These are phyloP conservation scores for Microthyrium microscopicum DNA, from an alignment of 2,329 filamentous ascomycete genomes.

Conservation along the genomic window DNA sequence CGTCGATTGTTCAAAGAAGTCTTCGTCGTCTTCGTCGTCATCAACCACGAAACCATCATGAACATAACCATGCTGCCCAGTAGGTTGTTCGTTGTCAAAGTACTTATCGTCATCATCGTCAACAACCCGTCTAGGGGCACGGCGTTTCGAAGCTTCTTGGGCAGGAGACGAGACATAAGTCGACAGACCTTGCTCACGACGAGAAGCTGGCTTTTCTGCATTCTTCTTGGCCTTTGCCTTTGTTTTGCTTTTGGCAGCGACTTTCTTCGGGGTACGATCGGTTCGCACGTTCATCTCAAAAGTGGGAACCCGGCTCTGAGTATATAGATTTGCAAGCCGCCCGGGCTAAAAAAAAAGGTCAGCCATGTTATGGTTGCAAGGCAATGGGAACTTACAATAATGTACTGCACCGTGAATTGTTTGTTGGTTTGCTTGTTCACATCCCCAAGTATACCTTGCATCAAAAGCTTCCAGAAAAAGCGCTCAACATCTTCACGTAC, in stretches of 20 bases:
- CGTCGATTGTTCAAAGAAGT: slow-evolving; percentile 37
- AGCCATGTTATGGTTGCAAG: slow-evolving; percentile 1
- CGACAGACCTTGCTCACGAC: slow-evolving; percentile 33
- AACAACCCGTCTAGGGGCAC: slow-evolving; percentile 13
- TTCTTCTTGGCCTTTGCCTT: slow-evolving; percentile 3
- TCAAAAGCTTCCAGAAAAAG: slow-evolving; percentile 61
- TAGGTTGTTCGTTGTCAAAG: slow-evolving; percentile 14
- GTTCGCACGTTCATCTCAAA: slow-evolving; percentile 38
- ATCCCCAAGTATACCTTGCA: slow-evolving; percentile 58
- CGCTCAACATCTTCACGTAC: slow-evolving; percentile 65
- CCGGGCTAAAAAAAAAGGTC: slow-evolving; percentile 22
- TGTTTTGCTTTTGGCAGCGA: slow-evolving; percentile 17
- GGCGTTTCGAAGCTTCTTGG: slow-evolving; percentile 25
- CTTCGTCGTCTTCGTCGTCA: slow-evolving; percentile 20
- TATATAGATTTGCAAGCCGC: slow-evolving; percentile 29
- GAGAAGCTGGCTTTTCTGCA: slow-evolving; percentile 8
- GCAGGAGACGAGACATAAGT: slow-evolving; percentile 53
- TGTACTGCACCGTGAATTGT: slow-evolving; percentile 58
- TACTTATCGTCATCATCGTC: slow-evolving; percentile 12
- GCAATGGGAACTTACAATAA: slow-evolving; percentile 35
- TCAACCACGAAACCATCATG: slow-evolving; percentile 20
- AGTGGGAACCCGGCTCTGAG: slow-evolving; percentile 22
- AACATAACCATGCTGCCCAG: slow-evolving; percentile 16
- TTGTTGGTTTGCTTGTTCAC: slow-evolving; percentile 45
- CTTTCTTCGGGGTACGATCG: slow-evolving; percentile 24